These are phyloP conservation scores for Porogramme epimiltina DNA, from an alignment of 1,284 basidiomycete genomes.

Conservation along the genomic window DNA sequence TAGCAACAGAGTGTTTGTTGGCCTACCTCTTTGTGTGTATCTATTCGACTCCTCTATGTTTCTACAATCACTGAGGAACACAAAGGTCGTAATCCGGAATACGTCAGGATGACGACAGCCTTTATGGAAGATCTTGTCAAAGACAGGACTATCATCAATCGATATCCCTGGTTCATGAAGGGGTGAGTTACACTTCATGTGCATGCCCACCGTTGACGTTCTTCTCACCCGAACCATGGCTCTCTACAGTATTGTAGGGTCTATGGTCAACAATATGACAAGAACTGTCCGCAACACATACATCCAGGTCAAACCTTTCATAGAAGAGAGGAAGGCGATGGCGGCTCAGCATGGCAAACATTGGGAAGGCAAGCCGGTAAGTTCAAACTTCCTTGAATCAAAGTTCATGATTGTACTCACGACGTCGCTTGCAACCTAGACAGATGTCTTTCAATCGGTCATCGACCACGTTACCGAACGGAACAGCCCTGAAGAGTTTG, in stretches of 20 bases:
- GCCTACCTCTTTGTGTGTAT: conserved; percentile 27
- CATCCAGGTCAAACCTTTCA: conserved; percentile 35
- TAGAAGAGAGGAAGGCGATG: conserved; percentile 39
- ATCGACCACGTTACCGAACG: conserved; percentile 26
- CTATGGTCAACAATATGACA: conserved; percentile 17
- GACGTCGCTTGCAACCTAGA: too few species aligned
- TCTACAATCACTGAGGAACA: neutral
- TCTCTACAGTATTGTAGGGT: conserved; percentile 21
- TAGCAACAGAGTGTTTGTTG: conserved; percentile 31
- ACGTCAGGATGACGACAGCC: conserved; percentile 36
- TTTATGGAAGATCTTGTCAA: conserved; percentile 40
- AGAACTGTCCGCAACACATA: conserved; percentile 20
- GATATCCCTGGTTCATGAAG: conserved; percentile 40
- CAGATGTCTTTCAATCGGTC: conserved; percentile 29
- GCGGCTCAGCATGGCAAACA: conserved; percentile 36
- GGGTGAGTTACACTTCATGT: conserved; percentile 38
- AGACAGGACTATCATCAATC: conserved; percentile 32
- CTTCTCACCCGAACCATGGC: neutral
- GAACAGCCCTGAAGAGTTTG: conserved; percentile 12
- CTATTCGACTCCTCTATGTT: neutral
- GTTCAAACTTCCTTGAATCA: conserved; percentile 9
- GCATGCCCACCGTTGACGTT: too few species aligned
- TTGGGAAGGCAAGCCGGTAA: conserved; percentile 41
- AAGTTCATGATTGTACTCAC: neutral
- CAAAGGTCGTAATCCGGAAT: conserved; percentile 39